Evolutionary conservation across 2,329 filamentous ascomycete genomes (phyloP).

Genomic region (Fusarium luffae): DNA sequence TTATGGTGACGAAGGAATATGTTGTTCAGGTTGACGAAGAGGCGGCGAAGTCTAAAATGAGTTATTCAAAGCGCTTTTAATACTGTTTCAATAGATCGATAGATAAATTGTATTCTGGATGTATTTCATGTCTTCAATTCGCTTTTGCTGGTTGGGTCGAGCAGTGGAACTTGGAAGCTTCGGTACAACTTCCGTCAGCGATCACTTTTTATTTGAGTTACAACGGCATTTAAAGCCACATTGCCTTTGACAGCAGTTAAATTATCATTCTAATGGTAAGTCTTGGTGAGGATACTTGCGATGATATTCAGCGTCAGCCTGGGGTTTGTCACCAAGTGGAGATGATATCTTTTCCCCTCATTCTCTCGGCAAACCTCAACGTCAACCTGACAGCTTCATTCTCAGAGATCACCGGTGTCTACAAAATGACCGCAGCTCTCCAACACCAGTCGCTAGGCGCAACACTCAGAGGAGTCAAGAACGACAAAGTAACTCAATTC

Average conservation of each 20-base stretch:
- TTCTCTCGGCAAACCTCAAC: neutral
- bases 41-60: neutral
- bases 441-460: neutral
- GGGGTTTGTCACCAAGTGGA: neutral
- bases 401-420: too few species aligned
- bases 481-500: neutral
- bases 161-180: neutral
- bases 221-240: too few species aligned
- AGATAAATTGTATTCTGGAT: neutral
- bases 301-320: neutral
- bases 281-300: too few species aligned
- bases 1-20: neutral
- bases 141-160: too few species aligned
- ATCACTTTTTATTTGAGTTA: neutral
- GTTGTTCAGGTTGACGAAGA: neutral
- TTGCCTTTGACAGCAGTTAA: too few species aligned
- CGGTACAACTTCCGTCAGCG: neutral
- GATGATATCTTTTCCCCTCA: neutral
- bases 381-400: neutral
- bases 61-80: neutral
- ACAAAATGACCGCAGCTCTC: neutral
- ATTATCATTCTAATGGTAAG: too few species aligned
- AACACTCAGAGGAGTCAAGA: neutral
- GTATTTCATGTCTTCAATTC: neutral
- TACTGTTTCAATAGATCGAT: neutral